A percentile compares a stretch with the other conserved stretches of the same genome.
Evolutionary conservation across 2,329 filamentous ascomycete genomes (phyloP).

Genomic region (Rutstroemia sydowiana): DNA sequence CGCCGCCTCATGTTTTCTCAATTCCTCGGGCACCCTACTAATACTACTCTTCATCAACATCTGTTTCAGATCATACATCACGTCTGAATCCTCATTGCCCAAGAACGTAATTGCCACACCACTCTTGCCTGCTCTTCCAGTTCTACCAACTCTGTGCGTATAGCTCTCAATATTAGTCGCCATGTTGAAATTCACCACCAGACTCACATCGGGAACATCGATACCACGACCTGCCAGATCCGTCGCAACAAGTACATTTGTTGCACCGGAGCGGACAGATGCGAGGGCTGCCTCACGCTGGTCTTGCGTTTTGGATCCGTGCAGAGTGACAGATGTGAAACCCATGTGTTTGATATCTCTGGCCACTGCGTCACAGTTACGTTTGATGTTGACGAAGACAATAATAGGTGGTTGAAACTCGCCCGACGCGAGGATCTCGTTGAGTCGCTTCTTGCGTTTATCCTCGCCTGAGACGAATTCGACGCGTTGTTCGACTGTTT

Average conservation of each 20-base stretch:
- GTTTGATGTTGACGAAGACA: constrained; percentile 99
- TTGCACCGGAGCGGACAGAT: constrained; percentile 71
- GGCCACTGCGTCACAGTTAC: constrained; percentile 93
- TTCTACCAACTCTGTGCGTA: constrained; percentile 93
- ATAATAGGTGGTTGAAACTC: constrained; percentile 89
- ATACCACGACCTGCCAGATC: constrained; percentile 96
- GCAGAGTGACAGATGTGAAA: constrained; percentile 80
- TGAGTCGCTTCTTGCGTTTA: constrained; percentile 91
- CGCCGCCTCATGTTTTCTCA: constrained; percentile 83
- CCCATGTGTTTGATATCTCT: constrained; percentile 92
- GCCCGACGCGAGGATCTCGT: constrained; percentile 74
- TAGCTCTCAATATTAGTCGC: constrained; percentile 86
- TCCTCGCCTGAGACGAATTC: constrained; percentile 89
- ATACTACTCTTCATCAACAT: constrained; percentile 89
- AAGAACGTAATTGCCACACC: constrained; percentile 96
- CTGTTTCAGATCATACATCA: constrained; percentile 90
- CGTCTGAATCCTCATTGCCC: constrained; percentile 80
- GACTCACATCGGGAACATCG: constrained; percentile 85
- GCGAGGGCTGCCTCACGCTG: constrained; percentile 90
- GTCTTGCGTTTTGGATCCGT: constrained; percentile 95
- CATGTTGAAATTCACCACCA: constrained; percentile 99
- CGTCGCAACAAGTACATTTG: constrained; percentile 88
- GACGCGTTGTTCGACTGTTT: constrained; percentile 95
- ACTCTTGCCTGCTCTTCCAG: constrained; percentile 92
- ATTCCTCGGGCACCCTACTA: constrained; percentile 82